Base-by-base conservation (phyloP, 2,329 filamentous ascomycete species). In the Diaporthe velutina region DNA sequence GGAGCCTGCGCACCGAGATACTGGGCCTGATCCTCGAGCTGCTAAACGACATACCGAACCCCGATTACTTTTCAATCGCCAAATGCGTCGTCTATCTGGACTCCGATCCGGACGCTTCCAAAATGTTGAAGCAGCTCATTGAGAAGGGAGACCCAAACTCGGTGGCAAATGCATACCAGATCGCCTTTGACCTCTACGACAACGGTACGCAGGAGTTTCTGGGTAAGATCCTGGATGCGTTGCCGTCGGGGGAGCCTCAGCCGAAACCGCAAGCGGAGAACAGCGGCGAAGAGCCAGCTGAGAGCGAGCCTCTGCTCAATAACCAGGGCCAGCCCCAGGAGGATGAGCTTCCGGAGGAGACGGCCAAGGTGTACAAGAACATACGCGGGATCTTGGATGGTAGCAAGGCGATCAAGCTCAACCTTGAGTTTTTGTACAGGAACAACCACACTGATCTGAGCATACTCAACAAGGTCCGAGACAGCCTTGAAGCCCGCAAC, bases 171-270 rank as follows among this genome's bases (percentile, higher is more conserved):
- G 97, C 97, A 25, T 99, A 98, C 83, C 97, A 99, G 83, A 98
- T 99, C 74, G 97, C 96, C 1, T 99, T 99, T 80, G 97, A 99
- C 81, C 89, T 99, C 8, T 98, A 98, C 84, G 97, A 99, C 85
- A 99, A 99, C 81, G 97, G 97, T 78, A 98, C 97, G 0, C 97
- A 99, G 80, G 97, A 98, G 82, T 99, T 99, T 80, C 85, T 99
- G 33, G 92, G 93, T 78, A 98, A 97, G 85, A 94, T 99, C 58
- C 93, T 96, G 80, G 91, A 94, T 74, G 92, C 94, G 60, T 87
- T 98, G 42, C 94, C 95, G 0, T 88, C 89, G 25, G 84, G 85
- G 15, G 86, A 89, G 72, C 80, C 81, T 78, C 76, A 84, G 17
- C 85, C 89, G 76, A 85, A 84, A 71, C 77, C 84, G 19, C 84